These are phyloP conservation scores for Colletotrichum abscissum DNA, from an alignment of 2,329 filamentous ascomycete species.

Conservation along the genomic window DNA sequence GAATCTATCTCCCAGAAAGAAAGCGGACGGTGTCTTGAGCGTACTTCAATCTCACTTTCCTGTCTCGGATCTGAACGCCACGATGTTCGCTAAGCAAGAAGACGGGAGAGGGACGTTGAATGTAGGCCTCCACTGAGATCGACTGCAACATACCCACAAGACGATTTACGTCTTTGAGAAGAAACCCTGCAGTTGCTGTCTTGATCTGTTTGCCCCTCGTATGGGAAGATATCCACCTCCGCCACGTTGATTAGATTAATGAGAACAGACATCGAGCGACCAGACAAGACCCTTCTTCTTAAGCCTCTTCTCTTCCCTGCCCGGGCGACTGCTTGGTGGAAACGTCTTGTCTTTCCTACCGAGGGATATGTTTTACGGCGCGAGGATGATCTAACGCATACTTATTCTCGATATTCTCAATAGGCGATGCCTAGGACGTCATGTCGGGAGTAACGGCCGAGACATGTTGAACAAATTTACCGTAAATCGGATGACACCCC, in stretches of 20 bases:
- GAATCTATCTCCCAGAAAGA: neutral
- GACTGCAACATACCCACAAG: no score
- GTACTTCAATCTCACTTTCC: slow-evolving; percentile 2
- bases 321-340: neutral
- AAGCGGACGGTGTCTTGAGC: slow-evolving; percentile 1
- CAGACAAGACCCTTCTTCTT: neutral
- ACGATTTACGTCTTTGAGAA: neutral
- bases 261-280: neutral
- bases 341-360: neutral
- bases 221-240: neutral
- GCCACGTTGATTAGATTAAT: neutral
- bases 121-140: neutral
- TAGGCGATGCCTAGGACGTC: neutral
- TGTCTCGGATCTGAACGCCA: slow-evolving; percentile 22
- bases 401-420: neutral
- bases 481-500: neutral
- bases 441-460: neutral
- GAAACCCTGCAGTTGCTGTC: neutral
- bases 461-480: neutral
- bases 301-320: neutral
- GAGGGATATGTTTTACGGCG: neutral
- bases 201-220: neutral
- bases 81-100: neutral
- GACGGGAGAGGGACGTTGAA: neutral
- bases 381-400: neutral